Base-by-base conservation (phyloP, 176 grass and related monocot genomes). In the Melocanna baccifera region DNA sequence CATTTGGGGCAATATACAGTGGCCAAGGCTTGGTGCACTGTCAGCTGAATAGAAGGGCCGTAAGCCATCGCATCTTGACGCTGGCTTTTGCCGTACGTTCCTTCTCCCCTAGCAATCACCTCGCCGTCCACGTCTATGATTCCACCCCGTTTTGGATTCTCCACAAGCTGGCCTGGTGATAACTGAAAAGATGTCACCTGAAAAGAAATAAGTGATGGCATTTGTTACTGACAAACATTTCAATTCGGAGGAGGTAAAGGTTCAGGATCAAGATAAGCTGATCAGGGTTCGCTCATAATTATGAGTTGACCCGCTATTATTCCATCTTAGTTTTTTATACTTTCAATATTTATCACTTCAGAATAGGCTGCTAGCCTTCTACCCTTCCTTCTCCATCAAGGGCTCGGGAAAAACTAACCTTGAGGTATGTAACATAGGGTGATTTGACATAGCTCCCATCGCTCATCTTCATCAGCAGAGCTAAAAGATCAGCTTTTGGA, bases 81-180 rank as follows among this genome's bases (percentile, higher is more conserved):
- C 28, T 80, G 34, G 66, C 25, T 69, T 77, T 42, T 29, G 5
- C 58, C 47, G 13, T 67, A 57, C 2, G 53, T 57, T 51, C 56
- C 78, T 74, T 91, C 85, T 67, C 92, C 91, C 75, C 89, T 93
- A 3, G 95, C 87, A 82, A 98, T 88, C 40, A 90, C 90, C 86
- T 97, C 95, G 7, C 92, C 95, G 26, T 97, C 95, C 28, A 87
- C 88, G 62, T 97, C 95, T 75, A 97, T 25, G 61, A 94, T 97
- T 30, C 95, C 92, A 25, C 89, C 87, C 47, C 53, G 84, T 52
- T 47, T 78, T 0, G 74, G 68, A 64, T 94, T 77, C 52, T 81
- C 92, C 2, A 93, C 85, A 45, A 78, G 84, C 41, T 41, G 70
- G 0, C 92, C 92, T 11, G 92, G 86, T 26, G 87, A 86, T 69